These are phyloP conservation scores for Quercus tomentella DNA, from an alignment of 331 rosid species.

Conservation along the genomic window DNA sequence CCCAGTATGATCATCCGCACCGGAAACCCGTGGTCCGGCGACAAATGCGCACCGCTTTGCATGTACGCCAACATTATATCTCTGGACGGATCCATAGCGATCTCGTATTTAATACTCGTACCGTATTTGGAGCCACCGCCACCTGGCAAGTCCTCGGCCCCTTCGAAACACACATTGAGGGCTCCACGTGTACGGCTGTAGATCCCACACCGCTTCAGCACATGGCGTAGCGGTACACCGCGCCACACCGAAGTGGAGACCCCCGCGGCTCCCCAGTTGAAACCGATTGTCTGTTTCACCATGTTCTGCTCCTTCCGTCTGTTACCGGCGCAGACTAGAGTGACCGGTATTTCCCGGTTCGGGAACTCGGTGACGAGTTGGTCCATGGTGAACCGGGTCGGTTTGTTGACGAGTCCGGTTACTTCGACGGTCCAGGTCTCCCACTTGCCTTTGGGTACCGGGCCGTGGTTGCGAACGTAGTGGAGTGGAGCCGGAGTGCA, in stretches of 20 bases:
- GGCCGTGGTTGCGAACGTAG: conserved; percentile 80
- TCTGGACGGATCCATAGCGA: conserved; percentile 68
- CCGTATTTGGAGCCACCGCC: conserved; percentile 87
- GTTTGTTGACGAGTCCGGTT: conserved; percentile 60
- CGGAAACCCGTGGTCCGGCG: conserved; percentile 87
- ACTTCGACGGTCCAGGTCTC: conserved; percentile 65
- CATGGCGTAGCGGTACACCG: conserved; percentile 46
- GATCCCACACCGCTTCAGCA: conserved; percentile 62
- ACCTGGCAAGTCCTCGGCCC: conserved; percentile 75
- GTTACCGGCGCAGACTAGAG: conserved; percentile 78
- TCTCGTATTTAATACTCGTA: conserved; percentile 52
- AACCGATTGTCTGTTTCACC: conserved; percentile 69
- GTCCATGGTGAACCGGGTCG: conserved; percentile 54
- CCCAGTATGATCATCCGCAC: conserved; percentile 71
- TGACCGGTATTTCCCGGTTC: conserved; percentile 46
- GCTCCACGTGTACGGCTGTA: conserved; percentile 39
- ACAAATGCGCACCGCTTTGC: conserved; percentile 64
- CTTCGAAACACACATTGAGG: conserved; percentile 76
- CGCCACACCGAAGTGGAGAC: conserved; percentile 73
- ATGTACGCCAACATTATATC: conserved; percentile 74
- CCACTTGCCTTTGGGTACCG: conserved; percentile 58
- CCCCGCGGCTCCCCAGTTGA: conserved; percentile 78
- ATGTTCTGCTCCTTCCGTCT: conserved; percentile 79
- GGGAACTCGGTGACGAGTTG: conserved; percentile 49
- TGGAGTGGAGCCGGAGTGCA: conserved; percentile 80